Evolutionary conservation across 352 stramenopile species (phyloP), one percentile per base, ranked within the genome.

Genomic region (Globisporangium nunn): DNA sequence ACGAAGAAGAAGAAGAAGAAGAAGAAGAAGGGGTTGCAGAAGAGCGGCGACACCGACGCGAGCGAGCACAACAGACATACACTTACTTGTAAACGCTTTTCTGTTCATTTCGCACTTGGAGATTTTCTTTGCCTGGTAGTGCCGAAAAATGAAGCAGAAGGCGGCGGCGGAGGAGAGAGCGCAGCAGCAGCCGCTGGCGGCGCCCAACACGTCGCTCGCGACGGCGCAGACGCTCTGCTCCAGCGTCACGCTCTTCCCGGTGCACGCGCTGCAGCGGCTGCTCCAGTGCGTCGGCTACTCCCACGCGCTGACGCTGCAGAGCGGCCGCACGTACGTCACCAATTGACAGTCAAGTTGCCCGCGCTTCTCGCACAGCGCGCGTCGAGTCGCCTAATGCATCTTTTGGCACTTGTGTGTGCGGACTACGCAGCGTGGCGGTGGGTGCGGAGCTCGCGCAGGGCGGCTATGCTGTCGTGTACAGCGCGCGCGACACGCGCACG

Each of bases 381-480:
- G 1, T 23, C 23, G 23, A 23, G 23, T 40, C 2, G 47, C 47
- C 6, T 12, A 39, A 52, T 11, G 3, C 29, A 12, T 15, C 31
- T 35, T 23, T 23, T 7, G 31, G 31, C 4, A 35, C 31, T 35
- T 52, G 28, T 51, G 17, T 3, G 2, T 18, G 11, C 17, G 12
- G 7, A 55, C 11, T 50, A 2, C 12, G 51, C 39, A 91, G 81
- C 1, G 72, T 94, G 15, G 62, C 64, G 4, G 64, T 91, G 14
- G 66, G 77, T 17, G 66, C 58, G 0, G 82, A 91, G 62, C 75
- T 96, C 48, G 84, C 88, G 4, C 86, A 96, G 67, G 87, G 88
- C 47, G 88, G 83, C 1, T 96, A 89, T 65, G 93, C 85, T 41
- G 93, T 87, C 54, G 88, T 96, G 40, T 95, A 91, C 63, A 72